Base-by-base conservation (phyloP, 179 eudicot species). In the Spergularia azorica region DNA sequence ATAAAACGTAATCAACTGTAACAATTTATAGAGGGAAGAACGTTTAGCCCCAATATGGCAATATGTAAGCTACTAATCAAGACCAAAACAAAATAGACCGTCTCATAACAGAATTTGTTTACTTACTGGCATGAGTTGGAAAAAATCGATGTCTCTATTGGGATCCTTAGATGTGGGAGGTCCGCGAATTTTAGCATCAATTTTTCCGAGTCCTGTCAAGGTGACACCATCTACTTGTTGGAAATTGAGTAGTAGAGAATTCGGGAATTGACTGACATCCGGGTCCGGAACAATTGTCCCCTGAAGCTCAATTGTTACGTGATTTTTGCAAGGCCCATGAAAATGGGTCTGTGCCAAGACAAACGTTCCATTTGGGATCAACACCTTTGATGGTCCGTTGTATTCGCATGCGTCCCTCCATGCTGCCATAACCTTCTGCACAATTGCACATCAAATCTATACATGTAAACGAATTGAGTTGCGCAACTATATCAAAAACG, bases 311-410 rank as follows among this genome's bases (percentile, higher is more conserved):
- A 74, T 39, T 0, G 59, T 63, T 0, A 74, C 70, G 11, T 50
- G 58, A 63, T 26, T 21, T 51, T 74, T 20, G 15, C 77, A 74
- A 0, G 62, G 77, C 1, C 77, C 77, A 7, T 10, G 8, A 10
- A 74, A 74, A 21, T 6, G n/a, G 15, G 56, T 39, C 63, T 63
- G 61, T 5, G 70, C 77, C 48, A 74, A 60, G 6, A 54, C 77
- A 16, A 50, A 74, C 4, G 70, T 74, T 21, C 77, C 77, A 13
- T 72, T 74, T 48, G 77, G 77, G 26, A 74, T 63, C 43, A 74
- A 16, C 11, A 74, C 61, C 59, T 64, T 74, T 63, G 77, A 4
- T 63, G 62, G 70, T 2, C 77, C 70, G 32, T 70, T 63, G 77
- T 65, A 63, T 9, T 74, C 7, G 51, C 77, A 74, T 21, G 77